phyloP scores from a whole-genome alignment of 768 basidiomycete species.

The Suillus alpinus region DNA sequence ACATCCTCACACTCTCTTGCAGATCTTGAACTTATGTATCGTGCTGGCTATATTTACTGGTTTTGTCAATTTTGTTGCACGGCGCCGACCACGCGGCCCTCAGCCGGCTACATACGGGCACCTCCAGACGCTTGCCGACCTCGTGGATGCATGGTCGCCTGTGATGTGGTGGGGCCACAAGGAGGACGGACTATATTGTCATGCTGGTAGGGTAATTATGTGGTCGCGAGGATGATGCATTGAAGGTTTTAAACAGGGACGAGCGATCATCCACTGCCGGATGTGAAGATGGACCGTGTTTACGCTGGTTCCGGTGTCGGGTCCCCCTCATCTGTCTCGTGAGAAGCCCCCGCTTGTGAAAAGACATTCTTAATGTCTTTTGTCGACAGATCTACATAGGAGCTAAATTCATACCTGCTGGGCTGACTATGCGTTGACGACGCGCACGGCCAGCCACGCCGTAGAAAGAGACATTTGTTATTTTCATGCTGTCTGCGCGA shows the following conservation, averaged over 20 bases:
- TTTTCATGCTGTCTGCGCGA: background rate
- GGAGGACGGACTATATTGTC: slow-evolving; percentile 4
- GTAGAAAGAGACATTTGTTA: background rate
- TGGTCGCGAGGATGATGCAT: background rate
- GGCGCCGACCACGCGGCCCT: slow-evolving; percentile 17
- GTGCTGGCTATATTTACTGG: slow-evolving; percentile 20
- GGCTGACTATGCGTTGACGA: background rate
- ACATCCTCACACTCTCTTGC: background rate
- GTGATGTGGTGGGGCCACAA: slow-evolving; percentile 32
- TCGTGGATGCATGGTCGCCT: slow-evolving; percentile 17
- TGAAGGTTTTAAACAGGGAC: slow-evolving; percentile 18
- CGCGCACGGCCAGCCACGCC: background rate
- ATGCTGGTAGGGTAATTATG: slow-evolving; percentile 17
- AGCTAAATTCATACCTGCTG: background rate
- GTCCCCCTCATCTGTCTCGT: background rate
- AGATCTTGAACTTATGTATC: slow-evolving; percentile 24
- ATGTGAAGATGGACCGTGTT: slow-evolving; percentile 18
- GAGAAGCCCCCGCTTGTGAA: background rate
- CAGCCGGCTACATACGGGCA: slow-evolving; percentile 34
- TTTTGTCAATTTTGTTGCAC: slow-evolving; percentile 9
- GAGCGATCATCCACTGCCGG: slow-evolving; percentile 16
- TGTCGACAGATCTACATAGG: background rate
- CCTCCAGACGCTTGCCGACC: slow-evolving; percentile 24
- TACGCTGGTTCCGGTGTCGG: slow-evolving; percentile 11
- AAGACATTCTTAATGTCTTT: background rate